Percentiles rank a stretch among this genome's conserved stretches.
These are phyloP conservation scores for Backusella tuberculispora DNA, from an alignment of 192 early-diverging fungal genomes.

Conservation along the genomic window DNA sequence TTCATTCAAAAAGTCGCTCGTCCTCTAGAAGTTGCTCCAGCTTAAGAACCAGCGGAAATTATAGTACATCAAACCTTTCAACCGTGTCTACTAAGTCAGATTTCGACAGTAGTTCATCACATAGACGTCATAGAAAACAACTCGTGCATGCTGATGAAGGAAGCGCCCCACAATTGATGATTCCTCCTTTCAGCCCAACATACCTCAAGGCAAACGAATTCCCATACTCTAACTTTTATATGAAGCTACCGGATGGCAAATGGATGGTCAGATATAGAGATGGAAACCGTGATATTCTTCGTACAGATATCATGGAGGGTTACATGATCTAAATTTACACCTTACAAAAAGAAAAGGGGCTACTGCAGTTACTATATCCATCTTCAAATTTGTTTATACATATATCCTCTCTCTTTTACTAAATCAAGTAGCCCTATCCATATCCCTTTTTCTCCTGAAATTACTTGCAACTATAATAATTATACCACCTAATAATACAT, in stretches of 20 bases:
- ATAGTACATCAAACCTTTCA: slow-evolving; percentile 4
- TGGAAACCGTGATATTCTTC: slow-evolving; percentile 39
- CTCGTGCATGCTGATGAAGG: neutral
- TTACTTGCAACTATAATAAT: neutral
- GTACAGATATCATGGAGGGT: slow-evolving; percentile 42
- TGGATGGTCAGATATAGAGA: slow-evolving; percentile 45
- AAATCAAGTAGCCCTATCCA: neutral
- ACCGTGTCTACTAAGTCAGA: neutral
- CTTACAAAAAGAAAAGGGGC: neutral
- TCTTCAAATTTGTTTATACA: neutral
- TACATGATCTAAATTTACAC: slow-evolving; percentile 30
- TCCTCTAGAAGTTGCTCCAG: neutral
- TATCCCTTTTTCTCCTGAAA: neutral
- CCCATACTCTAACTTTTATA: slow-evolving; percentile 46
- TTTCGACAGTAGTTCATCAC: neutral
- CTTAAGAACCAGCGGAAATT: neutral
- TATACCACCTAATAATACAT: slow-evolving; percentile 16
- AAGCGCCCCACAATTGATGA: slow-evolving; percentile 1
- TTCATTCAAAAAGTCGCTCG: neutral
- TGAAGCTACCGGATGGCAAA: slow-evolving; percentile 40
- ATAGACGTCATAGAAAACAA: slow-evolving; percentile 24
- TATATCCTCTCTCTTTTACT: slow-evolving; percentile 10
- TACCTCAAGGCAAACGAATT: slow-evolving; percentile 33
- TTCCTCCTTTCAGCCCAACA: slow-evolving; percentile 36
- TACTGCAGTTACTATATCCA: slow-evolving; percentile 17